Base-by-base conservation (phyloP, 2,329 filamentous ascomycete genomes). In the Didymellaceae sp. region DNA sequence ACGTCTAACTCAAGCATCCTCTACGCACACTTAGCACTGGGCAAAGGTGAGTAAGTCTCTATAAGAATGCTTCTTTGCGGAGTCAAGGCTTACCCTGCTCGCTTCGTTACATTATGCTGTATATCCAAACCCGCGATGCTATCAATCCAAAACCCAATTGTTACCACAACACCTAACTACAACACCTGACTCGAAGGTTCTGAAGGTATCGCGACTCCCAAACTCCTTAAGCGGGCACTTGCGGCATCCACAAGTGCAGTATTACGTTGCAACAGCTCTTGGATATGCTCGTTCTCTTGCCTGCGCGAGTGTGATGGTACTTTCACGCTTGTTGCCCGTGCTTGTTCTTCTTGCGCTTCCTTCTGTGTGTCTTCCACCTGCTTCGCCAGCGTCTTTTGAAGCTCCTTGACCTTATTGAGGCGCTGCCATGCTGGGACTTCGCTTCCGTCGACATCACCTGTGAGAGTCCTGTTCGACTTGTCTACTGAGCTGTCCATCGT, bases 401-500 rank as follows among this genome's bases (percentile, higher is more conserved):
- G 72, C 30, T 73, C 67, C 65, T 78, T 78, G 49, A 85, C 76
- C 57, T 85, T 81, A 40, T 84, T 77, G 43, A 87, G 77, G 32
- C 86, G 81, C 65, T 79, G 79, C 65, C 80, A 82, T 6, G 78
- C 63, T 44, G 68, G 59, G 1, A 57, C 55, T 16, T 67, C 61
- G 49, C 56, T 63, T 22, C 68, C 65, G 13, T 67, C 65, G 5
- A 62, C 48, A 39, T 75, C 68, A 13, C 67, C 66, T 1, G 66
- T 72, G 54, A 62, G 61, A 33, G 50, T 71, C 34, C 39, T 60
- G 52, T 17, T 67, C 31, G 52, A 56, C 7, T 51, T 52, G 28
- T 75, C 71, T 1, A 79, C 53, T 26, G 70, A 77, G 21, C 64
- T 63, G 18, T 75, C 68, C 52, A 82, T 65, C 5, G 61, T 67